A percentile compares a stretch with the other conserved stretches of the same genome.
Conservation (phyloP, 2,329 filamentous ascomycete genomes). For the Trichoderma sp. region DNA sequence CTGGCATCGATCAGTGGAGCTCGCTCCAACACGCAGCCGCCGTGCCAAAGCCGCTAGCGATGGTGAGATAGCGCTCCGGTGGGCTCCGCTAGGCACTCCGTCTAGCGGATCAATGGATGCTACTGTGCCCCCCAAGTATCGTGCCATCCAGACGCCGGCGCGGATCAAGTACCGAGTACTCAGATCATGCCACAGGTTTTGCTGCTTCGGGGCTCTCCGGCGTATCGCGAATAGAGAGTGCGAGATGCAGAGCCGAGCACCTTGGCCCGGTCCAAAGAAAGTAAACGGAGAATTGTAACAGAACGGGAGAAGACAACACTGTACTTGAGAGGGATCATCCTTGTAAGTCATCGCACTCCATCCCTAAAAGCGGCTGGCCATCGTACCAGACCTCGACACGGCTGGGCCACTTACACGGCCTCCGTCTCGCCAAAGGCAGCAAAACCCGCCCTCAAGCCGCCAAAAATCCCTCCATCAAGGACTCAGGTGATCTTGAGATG, state of each 20-base stretch:
- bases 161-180: slow-evolving; percentile 5
- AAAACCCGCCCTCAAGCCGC: background rate
- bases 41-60: background rate
- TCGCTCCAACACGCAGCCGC: background rate
- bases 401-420: background rate
- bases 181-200: background rate
- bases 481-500: background rate
- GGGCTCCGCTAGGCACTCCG: background rate
- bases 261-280: background rate
- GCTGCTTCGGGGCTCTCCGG: background rate
- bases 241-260: background rate
- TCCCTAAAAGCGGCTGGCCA: background rate
- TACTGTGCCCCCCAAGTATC: background rate
- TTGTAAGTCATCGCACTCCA: background rate
- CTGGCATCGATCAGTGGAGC: slow-evolving; percentile 15
- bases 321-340: background rate
- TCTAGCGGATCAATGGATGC: background rate
- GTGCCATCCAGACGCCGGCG: background rate
- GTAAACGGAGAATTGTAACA: background rate
- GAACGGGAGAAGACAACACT: background rate
- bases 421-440: background rate
- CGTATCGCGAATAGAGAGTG: background rate
- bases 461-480: background rate
- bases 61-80: background rate
- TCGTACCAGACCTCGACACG: background rate